These are phyloP conservation scores for Pestalotiopsis sp. DNA, from an alignment of 2,329 filamentous ascomycete genomes.

Conservation along the genomic window DNA sequence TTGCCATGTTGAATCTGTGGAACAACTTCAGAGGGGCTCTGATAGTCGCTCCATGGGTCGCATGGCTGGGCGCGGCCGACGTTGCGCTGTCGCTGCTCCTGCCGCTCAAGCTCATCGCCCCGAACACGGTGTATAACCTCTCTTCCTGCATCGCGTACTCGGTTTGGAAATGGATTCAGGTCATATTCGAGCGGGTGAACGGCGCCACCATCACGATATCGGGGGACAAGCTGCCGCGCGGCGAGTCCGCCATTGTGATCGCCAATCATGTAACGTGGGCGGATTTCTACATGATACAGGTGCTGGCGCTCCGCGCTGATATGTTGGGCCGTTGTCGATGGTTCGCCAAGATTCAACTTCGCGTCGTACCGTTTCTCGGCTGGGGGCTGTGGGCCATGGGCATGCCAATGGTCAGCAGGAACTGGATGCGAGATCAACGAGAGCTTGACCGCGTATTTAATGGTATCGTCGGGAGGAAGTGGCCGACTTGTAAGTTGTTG, in stretches of 20 bases:
- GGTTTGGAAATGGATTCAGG: constrained; percentile 60
- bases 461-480: constrained; percentile 51
- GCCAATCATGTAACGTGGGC: constrained; percentile 63
- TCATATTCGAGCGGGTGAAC: constrained; percentile 56
- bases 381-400: constrained; percentile 68
- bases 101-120: constrained; percentile 47
- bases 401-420: constrained; percentile 63
- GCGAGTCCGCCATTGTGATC: constrained; percentile 63
- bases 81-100: constrained; percentile 50
- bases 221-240: constrained; percentile 50
- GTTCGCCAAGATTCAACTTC: constrained; percentile 63
- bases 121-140: constrained; percentile 51
- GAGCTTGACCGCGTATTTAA: constrained; percentile 60
- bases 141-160: constrained; percentile 57
- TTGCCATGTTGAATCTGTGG: neutral
- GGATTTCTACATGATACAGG: constrained; percentile 67
- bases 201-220: constrained; percentile 54
- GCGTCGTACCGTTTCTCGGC: constrained; percentile 60
- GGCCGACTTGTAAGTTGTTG: constrained; percentile 58
- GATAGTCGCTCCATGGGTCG: constrained; percentile 52
- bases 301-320: constrained; percentile 50
- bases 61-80: constrained; percentile 54
- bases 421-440: constrained; percentile 57
- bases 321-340: constrained; percentile 66
- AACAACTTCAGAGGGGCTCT: constrained; percentile 43